These are phyloP conservation scores for Trametes villosa DNA, from an alignment of 768 basidiomycete genomes.

Conservation along the genomic window DNA sequence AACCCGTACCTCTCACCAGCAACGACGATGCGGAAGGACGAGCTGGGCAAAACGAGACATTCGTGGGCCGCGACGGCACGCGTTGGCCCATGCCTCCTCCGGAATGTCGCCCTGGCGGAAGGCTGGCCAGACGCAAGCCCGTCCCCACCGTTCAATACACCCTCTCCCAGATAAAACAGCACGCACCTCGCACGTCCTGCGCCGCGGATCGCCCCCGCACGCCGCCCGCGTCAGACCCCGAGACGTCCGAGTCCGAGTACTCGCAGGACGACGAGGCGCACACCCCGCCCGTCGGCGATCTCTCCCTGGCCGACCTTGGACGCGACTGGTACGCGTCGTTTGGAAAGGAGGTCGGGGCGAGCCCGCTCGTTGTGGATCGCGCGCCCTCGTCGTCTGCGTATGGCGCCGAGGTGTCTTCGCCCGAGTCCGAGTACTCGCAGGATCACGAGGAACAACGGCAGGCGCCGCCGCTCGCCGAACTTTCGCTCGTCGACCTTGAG, in stretches of 20 bases:
- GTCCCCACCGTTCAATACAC: neutral
- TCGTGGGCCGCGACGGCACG: conserved; percentile 5
- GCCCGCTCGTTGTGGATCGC: too few species aligned
- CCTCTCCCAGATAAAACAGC: neutral
- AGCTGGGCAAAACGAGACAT: neutral
- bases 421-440: too few species aligned
- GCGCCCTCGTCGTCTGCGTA: too few species aligned
- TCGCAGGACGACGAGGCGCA: neutral
- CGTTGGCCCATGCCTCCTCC: conserved; percentile 1
- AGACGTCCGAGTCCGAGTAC: neutral
- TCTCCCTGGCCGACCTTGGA: neutral
- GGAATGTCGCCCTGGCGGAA: neutral
- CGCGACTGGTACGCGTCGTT: conserved; percentile 6
- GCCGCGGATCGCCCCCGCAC: neutral
- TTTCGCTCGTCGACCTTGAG: too few species aligned
- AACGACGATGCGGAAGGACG: neutral
- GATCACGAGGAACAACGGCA: too few species aligned
- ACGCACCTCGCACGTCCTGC: too few species aligned
- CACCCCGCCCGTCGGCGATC: neutral
- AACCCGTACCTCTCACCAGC: too few species aligned
- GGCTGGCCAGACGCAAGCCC: too few species aligned
- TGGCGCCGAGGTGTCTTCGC: too few species aligned
- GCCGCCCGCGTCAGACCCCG: neutral
- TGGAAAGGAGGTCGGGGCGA: neutral
- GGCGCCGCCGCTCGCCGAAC: too few species aligned